Base-by-base conservation (phyloP, 1,284 basidiomycete species). In the Cryptococcus hybrid region DNA sequence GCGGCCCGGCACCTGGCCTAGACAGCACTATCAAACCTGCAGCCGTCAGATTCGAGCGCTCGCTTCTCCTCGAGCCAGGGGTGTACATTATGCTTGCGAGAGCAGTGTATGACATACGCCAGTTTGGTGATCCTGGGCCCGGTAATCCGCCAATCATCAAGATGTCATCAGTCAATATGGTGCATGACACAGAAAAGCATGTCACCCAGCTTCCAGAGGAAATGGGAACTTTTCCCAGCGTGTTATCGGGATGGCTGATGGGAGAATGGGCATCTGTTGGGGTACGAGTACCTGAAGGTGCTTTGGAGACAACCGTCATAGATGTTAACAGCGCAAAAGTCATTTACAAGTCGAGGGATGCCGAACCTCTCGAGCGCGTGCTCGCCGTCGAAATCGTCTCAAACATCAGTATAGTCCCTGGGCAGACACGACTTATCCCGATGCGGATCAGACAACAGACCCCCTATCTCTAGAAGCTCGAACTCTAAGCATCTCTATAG, bases 101-200 rank as follows among this genome's bases (percentile, higher is more conserved):
- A 42, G 73, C 67, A 1, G 49, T 68, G 44, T 77, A 77, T 59
- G 75, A 77, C 54, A 67, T 72, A 37, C 59, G 75, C 34, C 66
- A 75, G 67, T 77, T 76, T 62, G 74, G 74, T 1, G 75, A 76
- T 60, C 73, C 74, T 1, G 69, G 66, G 2, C 7, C 37, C 2
- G 57, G 52, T 4, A 49, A 55, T 12, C 48, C 62, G 18, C 72
- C 72, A 0, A 55, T 46, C 3, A 75, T 77, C 42, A 59, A 60
- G 7, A 44, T 74, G 42, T 30, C 30, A 4, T 30, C 30, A 30
- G 30, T 30, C 64, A 63, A 18, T n/a, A 57, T 57, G 45, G 36
- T 58, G 4, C 67, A 69, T 39, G 47, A 59, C 5, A 4, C 30
- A 4, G 30, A 30, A 30, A 50, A 42, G 3, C 40, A 54, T 4